These are phyloP conservation scores for Flaveria ramosissima DNA, from an alignment of 129 eudicot species.

Conservation along the genomic window DNA sequence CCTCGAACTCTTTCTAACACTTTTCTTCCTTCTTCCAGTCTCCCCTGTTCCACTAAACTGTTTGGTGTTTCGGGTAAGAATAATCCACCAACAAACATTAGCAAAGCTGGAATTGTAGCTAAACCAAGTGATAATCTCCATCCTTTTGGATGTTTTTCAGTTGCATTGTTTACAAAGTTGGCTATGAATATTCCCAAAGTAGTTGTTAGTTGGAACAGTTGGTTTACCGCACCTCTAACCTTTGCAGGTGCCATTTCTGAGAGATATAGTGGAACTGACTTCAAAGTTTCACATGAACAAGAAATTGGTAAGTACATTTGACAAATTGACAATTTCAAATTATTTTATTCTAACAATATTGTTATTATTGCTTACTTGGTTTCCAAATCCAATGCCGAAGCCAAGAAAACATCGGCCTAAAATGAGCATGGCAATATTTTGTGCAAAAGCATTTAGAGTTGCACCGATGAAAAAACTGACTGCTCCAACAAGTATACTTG, in stretches of 20 bases:
- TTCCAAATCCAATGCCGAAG: conserved; percentile 81
- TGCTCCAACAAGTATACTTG: conserved; percentile 73
- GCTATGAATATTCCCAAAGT: conserved; percentile 81
- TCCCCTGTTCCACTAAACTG: conserved; percentile 89
- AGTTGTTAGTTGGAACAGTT: conserved; percentile 90
- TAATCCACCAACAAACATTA: conserved; percentile 87
- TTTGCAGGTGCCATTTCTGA: conserved; percentile 98
- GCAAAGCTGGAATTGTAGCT: conserved; percentile 71
- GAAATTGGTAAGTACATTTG: neutral
- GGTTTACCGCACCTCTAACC: conserved; percentile 78
- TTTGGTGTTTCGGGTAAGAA: conserved; percentile 92
- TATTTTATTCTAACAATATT: neutral
- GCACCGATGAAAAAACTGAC: conserved; percentile 71
- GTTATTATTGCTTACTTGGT: conserved; percentile 55
- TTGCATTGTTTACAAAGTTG: conserved; percentile 76
- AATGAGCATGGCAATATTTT: conserved; percentile 69
- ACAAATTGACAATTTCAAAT: neutral
- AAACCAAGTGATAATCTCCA: conserved; percentile 92
- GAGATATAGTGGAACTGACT: conserved; percentile 91
- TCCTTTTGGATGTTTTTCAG: conserved; percentile 78
- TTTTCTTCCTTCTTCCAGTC: conserved; percentile 59
- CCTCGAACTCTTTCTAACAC: conserved; percentile 91
- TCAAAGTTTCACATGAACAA: conserved; percentile 24
- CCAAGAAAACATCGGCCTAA: conserved; percentile 74
- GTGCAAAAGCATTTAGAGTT: conserved; percentile 61